Conservation (phyloP, 257 asterid genomes). For the Datura wrightii region DNA sequence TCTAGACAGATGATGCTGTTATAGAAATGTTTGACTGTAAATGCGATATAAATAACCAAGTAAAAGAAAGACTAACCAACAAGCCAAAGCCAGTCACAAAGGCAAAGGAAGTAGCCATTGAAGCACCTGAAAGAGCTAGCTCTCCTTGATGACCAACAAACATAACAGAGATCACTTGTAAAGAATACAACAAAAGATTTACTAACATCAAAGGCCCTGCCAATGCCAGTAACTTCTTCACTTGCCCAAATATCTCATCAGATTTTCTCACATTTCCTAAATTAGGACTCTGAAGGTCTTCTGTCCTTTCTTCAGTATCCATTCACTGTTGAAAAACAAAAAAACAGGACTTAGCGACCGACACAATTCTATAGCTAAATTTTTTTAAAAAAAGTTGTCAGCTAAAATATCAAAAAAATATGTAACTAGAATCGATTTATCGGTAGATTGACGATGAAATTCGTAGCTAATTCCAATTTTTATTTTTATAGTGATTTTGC, state of each 20-base stretch:
- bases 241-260: constrained; percentile 21
- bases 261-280: not conserved
- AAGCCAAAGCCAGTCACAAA: constrained; percentile 33
- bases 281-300: not conserved
- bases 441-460: not conserved
- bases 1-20: no score
- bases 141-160: constrained; percentile 40
- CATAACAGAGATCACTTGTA: constrained; percentile 39
- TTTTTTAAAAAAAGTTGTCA: not conserved
- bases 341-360: not conserved
- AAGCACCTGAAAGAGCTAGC: constrained; percentile 40
- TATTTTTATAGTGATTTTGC: not conserved
- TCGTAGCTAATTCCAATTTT: not conserved
- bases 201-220: constrained; percentile 35
- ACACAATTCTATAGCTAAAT: not conserved
- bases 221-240: constrained; percentile 34
- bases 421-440: not conserved
- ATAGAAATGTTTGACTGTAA: not conserved
- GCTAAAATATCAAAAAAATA: not conserved
- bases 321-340: not conserved
- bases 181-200: constrained; percentile 21
- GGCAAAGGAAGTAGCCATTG: constrained; percentile 39
- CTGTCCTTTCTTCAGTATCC: not conserved
- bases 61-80: constrained; percentile 32
- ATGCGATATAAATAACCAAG: not conserved